phyloP scores from a whole-genome alignment of 73 alveolate genomes.

The Uronychia setigera region DNA sequence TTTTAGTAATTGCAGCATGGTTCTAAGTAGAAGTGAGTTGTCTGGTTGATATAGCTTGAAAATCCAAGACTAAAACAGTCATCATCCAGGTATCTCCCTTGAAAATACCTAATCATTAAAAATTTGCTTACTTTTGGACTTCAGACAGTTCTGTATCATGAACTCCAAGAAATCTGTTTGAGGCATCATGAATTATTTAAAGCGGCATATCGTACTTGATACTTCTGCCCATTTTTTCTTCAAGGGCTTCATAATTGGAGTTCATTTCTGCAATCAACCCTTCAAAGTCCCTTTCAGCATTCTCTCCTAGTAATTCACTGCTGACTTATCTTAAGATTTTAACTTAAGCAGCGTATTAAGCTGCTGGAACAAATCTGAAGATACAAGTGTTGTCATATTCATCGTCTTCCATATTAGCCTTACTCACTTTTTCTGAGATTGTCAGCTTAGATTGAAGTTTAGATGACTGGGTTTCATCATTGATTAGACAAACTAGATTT shows the following conservation, averaged over 20 bases:
- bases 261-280: neutral
- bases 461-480: neutral
- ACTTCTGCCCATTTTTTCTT: neutral
- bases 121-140: no score
- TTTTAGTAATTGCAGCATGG: neutral
- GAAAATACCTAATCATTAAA: no score
- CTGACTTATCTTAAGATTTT: neutral
- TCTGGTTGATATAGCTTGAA: neutral
- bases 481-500: neutral
- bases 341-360: neutral
- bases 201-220: neutral
- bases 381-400: neutral
- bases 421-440: neutral
- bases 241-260: neutral
- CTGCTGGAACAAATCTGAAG: neutral
- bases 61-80: neutral
- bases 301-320: neutral
- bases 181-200: neutral
- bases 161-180: no score
- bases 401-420: neutral
- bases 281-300: neutral
- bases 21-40: constrained; percentile 1
- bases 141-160: no score
- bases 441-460: neutral
- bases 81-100: neutral